A percentile compares a stretch with the other conserved stretches of the same genome.
Evolutionary conservation across 2,329 filamentous ascomycete genomes (phyloP).

Genomic region (Venturia asperata): DNA sequence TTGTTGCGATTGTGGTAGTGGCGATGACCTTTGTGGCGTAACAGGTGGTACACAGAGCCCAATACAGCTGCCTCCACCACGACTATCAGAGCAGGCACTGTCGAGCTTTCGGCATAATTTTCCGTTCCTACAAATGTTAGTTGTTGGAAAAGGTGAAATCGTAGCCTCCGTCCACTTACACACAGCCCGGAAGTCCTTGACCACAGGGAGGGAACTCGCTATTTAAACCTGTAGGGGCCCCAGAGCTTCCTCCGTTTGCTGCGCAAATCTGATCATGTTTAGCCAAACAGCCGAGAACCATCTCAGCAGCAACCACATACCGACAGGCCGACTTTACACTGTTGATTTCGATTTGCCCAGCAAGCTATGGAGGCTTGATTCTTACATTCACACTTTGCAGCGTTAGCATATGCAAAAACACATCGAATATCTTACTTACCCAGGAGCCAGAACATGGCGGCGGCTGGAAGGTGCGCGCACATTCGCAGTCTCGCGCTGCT

Average conservation of each 20-base stretch:
- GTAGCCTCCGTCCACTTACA: background rate
- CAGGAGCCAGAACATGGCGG: constrained; percentile 2
- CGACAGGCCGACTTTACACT: constrained; percentile 6
- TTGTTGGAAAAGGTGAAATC: background rate
- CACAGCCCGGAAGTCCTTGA: background rate
- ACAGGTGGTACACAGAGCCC: background rate
- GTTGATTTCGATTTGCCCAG: background rate
- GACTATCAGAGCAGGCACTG: background rate
- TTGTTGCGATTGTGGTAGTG: background rate
- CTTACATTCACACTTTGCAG: background rate
- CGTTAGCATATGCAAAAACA: background rate
- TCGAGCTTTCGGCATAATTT: constrained; percentile 5
- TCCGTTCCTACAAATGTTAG: background rate
- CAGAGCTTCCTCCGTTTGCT: background rate
- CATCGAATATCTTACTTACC: background rate
- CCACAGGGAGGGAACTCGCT: constrained; percentile 7
- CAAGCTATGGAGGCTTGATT: constrained; percentile 10
- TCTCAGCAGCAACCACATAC: background rate
- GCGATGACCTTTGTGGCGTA: background rate
- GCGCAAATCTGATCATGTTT: background rate
- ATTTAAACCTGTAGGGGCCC: background rate
- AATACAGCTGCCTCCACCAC: background rate
- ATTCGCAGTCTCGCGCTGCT: constrained; percentile 3
- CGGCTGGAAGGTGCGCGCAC: constrained; percentile 2
- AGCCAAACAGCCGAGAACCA: background rate